Evolutionary conservation across 495 filamentous ascomycete genomes (phyloP).

Genomic region (Aspergillus kassunensis): DNA sequence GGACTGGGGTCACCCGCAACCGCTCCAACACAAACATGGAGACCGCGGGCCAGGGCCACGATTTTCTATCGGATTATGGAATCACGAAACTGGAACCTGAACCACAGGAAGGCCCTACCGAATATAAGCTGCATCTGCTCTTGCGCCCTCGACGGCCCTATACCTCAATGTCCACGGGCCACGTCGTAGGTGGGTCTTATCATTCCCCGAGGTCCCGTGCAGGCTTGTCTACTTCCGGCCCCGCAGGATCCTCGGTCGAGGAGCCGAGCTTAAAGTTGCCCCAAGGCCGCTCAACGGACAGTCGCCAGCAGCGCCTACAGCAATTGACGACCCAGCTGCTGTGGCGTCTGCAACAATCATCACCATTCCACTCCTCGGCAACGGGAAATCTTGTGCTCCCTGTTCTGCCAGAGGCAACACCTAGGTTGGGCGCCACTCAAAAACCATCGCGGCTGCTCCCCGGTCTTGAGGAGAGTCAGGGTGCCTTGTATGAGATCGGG

Average conservation of each 20-base stretch:
- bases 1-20: conserved; percentile 21
- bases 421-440: conserved; percentile 48
- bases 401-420: conserved; percentile 59
- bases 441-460: conserved; percentile 65
- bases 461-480: conserved; percentile 86
- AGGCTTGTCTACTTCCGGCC: conserved; percentile 17
- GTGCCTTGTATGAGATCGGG: conserved; percentile 93
- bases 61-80: conserved; percentile 61
- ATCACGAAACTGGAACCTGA: conserved; percentile 81
- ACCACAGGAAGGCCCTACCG: conserved; percentile 88
- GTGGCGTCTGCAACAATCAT: conserved; percentile 94
- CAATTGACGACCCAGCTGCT: conserved; percentile 91
- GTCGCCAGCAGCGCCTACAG: conserved; percentile 77
- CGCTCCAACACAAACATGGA: conserved; percentile 25
- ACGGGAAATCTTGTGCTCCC: conserved; percentile 68
- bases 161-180: conserved; percentile 56
- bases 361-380: conserved; percentile 79
- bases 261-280: conserved; percentile 24
- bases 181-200: conserved; percentile 55
- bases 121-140: conserved; percentile 95
- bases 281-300: conserved; percentile 36
- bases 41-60: conserved; percentile 42
- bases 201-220: conserved; percentile 52
- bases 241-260: conserved; percentile 18
- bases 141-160: conserved; percentile 74